phyloP scores from a whole-genome alignment of 257 asterid genomes.

The Penstemon eatonii region DNA sequence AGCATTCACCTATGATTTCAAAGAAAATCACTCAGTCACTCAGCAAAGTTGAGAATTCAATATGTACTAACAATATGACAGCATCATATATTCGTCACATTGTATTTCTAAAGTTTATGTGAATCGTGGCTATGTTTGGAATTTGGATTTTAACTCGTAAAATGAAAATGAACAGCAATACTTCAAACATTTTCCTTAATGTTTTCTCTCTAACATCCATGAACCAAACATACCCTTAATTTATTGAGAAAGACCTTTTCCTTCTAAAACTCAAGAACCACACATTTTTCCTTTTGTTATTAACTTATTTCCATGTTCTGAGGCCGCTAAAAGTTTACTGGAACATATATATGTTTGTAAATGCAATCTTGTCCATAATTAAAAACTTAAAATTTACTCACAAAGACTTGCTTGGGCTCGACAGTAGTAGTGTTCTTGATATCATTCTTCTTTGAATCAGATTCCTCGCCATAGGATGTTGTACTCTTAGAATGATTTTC shows the following conservation, averaged over 20 bases:
- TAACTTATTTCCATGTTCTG: background rate
- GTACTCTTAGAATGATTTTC: slow-evolving; percentile 30
- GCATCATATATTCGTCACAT: background rate
- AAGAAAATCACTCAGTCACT: background rate
- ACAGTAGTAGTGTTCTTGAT: slow-evolving; percentile 32
- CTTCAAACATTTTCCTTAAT: background rate
- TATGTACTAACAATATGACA: background rate
- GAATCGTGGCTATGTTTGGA: too few species aligned
- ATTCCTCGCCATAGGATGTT: slow-evolving; percentile 25
- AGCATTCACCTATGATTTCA: slow-evolving; percentile 39
- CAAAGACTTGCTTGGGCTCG: slow-evolving; percentile 39
- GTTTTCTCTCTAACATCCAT: background rate
- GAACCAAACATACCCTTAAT: background rate
- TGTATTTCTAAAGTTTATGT: background rate
- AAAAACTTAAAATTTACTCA: slow-evolving; percentile 35
- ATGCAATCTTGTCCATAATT: slow-evolving; percentile 6
- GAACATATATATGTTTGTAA: background rate
- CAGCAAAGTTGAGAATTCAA: background rate
- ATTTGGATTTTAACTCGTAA: too few species aligned
- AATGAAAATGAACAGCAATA: too few species aligned
- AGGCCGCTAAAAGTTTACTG: background rate
- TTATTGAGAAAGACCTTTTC: background rate
- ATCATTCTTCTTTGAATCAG: slow-evolving; percentile 30
- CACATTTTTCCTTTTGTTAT: too few species aligned
- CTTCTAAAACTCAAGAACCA: too few species aligned